Base-by-base conservation (phyloP, 305 asterid genomes). In the Fraxinus sp. region DNA sequence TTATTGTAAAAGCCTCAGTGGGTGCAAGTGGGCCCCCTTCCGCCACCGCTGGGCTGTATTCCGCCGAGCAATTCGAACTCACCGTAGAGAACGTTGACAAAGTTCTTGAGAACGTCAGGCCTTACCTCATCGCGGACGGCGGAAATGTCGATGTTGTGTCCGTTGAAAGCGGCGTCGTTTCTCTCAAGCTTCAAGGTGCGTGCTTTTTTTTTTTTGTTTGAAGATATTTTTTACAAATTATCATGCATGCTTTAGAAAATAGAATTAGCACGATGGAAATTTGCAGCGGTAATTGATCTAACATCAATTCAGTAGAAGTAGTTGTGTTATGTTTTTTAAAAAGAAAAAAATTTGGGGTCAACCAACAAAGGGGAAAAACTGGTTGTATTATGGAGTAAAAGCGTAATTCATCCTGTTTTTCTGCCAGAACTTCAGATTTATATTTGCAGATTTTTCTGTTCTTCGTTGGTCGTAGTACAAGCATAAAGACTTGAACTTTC, bases 41-140 rank as follows among this genome's bases (percentile, higher is more conserved):
- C 6, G 20, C 30, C 11, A 71, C 77, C 8, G 4, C 77, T 71
- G 96, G 95, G 33, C 84, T 93, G 64, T 92, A 92, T 92, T 92
- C 98, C 28, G 91, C 98, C 82, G 89, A 92, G 80, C 92, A 92
- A 80, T 93, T 92, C 79, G 97, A 94, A 76, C 97, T 95, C 49
- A 94, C 95, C 52, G 43, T 84, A 4, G 87, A 92, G 78, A 95
- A 95, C 94, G 97, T 95, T 0, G 97, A 93, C 86, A 87, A 89
- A 91, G 97, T 95, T 77, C 97, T 95, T 59, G 95, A 94, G 26
- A 88, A 87, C 81, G 99, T 95, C 75, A 92, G 99, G 13, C 99
- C 99, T 79, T 95, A 95, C 87, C 95, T 95, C 86, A 91, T 95
- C 85, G 80, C 97, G 39, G 99, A 95, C 84, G 99, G 99, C 4